Evolutionary conservation across 495 filamentous ascomycete genomes (phyloP).

Genomic region (Mytilinidion resinicola): DNA sequence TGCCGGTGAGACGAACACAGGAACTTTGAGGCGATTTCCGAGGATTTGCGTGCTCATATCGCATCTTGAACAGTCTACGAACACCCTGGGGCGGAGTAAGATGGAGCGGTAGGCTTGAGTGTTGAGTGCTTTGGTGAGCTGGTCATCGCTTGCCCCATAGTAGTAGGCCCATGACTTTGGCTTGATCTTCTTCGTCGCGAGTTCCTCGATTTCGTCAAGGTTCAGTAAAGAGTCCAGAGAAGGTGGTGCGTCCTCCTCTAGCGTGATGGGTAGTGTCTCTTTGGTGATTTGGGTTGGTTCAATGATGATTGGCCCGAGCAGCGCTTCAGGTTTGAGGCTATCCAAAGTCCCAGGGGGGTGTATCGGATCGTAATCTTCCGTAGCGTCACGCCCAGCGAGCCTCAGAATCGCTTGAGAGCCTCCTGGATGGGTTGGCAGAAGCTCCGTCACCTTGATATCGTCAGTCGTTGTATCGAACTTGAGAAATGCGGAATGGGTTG

Average conservation of each 20-base stretch:
- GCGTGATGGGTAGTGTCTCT: constrained; percentile 35
- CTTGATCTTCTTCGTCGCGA: constrained; percentile 67
- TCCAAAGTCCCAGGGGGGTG: constrained; percentile 80
- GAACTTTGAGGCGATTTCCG: constrained; percentile 61
- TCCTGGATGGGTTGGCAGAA: constrained; percentile 76
- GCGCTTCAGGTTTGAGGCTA: constrained; percentile 63
- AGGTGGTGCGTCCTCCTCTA: constrained; percentile 38
- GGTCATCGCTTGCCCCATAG: constrained; percentile 82
- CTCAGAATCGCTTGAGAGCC: constrained; percentile 80
- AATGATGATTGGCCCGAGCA: constrained; percentile 65
- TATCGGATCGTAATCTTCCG: constrained; percentile 86
- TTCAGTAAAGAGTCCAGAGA: constrained; percentile 72
- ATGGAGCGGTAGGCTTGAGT: constrained; percentile 71
- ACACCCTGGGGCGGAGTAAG: constrained; percentile 78
- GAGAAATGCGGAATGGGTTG: no score
- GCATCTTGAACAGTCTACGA: constrained; percentile 71
- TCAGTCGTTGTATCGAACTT: no score
- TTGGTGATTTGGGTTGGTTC: constrained; percentile 53
- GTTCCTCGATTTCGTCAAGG: constrained; percentile 62
- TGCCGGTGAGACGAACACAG: constrained; percentile 77
- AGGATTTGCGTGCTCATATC: constrained; percentile 66
- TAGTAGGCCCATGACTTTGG: constrained; percentile 92
- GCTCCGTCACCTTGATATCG: constrained; percentile 50
- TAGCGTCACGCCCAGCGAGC: constrained; percentile 81
- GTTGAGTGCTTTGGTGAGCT: constrained; percentile 71